Percentiles rank a stretch among this genome's conserved stretches.
These are phyloP conservation scores for Colletotrichum tamarilloi DNA, from an alignment of 2,329 filamentous ascomycete species.

Conservation along the genomic window DNA sequence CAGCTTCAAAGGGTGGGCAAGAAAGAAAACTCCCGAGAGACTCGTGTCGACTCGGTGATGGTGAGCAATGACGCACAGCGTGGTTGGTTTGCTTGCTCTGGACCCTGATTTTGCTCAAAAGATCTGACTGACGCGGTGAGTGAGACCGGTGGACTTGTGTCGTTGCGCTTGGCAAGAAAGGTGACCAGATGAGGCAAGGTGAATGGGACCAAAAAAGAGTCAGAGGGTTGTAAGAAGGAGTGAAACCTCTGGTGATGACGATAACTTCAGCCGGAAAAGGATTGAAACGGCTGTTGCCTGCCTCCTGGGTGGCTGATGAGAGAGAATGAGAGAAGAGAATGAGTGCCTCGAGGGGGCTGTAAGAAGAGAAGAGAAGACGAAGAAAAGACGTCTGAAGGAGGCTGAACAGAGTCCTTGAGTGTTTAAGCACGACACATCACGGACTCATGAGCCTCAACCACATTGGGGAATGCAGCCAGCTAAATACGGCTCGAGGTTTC, in stretches of 20 bases:
- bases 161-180: slow-evolving; percentile 15
- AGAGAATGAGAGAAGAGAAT: slow-evolving; percentile 18
- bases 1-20: background rate
- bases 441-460: slow-evolving; percentile 23
- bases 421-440: slow-evolving; percentile 12
- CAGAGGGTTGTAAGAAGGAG: slow-evolving; percentile 16
- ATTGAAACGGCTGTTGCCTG: slow-evolving; percentile 19
- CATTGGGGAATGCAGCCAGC: slow-evolving; percentile 34
- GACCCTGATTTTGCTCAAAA: slow-evolving; percentile 25
- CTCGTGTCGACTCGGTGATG: slow-evolving; percentile 5
- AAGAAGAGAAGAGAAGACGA: background rate
- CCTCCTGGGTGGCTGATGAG: slow-evolving; percentile 20
- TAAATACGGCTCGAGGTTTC: slow-evolving; percentile 27
- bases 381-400: slow-evolving; percentile 17
- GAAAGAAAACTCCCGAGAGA: background rate
- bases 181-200: slow-evolving; percentile 10
- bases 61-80: slow-evolving; percentile 1
- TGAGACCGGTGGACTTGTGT: background rate
- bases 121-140: slow-evolving; percentile 5
- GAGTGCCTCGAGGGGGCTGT: slow-evolving; percentile 18
- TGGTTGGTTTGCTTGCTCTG: background rate
- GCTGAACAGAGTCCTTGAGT: background rate
- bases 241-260: slow-evolving; percentile 13
- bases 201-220: background rate
- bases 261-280: slow-evolving; percentile 27